Percentiles rank a stretch among this genome's conserved stretches.
phyloP scores from a whole-genome alignment of 345 rosid genomes.

The Clarkia xantiana region DNA sequence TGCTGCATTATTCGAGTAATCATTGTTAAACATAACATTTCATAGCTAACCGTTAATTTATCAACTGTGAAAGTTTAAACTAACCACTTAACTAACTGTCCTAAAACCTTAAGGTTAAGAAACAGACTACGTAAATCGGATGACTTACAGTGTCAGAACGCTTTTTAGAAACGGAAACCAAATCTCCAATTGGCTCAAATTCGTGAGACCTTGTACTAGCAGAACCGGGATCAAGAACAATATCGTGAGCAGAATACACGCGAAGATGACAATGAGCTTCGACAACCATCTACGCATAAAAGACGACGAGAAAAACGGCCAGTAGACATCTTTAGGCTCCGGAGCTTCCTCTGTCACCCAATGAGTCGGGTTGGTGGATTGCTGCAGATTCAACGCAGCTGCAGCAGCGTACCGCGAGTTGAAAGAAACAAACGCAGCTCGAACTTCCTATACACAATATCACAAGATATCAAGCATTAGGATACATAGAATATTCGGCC shows the following conservation, averaged over 20 bases:
- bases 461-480: not conserved
- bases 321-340: constrained; percentile 71
- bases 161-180: constrained; percentile 72
- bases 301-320: constrained; percentile 90
- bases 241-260: constrained; percentile 61
- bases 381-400: constrained; percentile 58
- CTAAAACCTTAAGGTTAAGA: too few relatives aligned
- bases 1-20: constrained; percentile 33
- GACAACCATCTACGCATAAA: constrained; percentile 79
- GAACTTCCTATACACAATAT: constrained; percentile 43
- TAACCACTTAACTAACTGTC: not conserved
- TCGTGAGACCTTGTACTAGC: constrained; percentile 89
- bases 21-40: not conserved
- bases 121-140: too few relatives aligned
- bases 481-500: not conserved
- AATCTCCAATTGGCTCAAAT: constrained; percentile 58
- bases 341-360: constrained; percentile 91
- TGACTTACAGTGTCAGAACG: constrained; percentile 54
- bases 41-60: not conserved
- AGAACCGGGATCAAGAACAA: constrained; percentile 83
- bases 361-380: constrained; percentile 65
- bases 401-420: constrained; percentile 80
- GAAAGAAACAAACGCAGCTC: constrained; percentile 96
- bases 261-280: constrained; percentile 48
- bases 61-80: not conserved